Conservation (phyloP, 805 yeast species). For the Hanseniaspora singularis region DNA sequence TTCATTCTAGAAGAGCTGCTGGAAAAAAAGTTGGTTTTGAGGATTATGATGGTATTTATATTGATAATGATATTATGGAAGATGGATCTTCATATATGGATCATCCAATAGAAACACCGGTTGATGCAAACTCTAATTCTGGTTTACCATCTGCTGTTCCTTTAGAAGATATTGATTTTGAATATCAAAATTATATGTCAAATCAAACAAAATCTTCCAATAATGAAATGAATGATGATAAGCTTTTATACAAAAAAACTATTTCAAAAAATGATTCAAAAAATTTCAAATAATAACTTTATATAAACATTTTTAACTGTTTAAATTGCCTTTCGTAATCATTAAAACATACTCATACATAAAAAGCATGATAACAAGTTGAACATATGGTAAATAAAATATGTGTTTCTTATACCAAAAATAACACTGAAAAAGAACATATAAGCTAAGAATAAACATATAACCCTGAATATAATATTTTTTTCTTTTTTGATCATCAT, state of each 20-base stretch:
- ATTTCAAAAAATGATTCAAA: neutral
- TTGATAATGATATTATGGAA: neutral
- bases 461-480: conserved; percentile 25
- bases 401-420: conserved; percentile 73
- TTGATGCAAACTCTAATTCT: neutral
- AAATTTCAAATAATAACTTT: neutral
- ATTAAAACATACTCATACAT: conserved; percentile 20
- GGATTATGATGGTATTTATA: neutral
- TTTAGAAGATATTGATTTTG: conserved; percentile 1
- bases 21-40: conserved; percentile 9
- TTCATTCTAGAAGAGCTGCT: conserved; percentile 9
- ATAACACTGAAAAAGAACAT: conserved; percentile 49
- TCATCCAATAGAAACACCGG: conserved; percentile 12
- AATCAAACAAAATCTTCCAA: neutral
- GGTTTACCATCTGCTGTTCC: neutral
- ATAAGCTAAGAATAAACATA: conserved; percentile 36
- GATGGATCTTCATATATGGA: neutral
- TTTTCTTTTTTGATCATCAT: conserved; percentile 11
- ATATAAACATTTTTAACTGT: too few species aligned
- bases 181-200: neutral
- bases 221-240: neutral
- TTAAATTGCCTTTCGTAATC: too few species aligned
- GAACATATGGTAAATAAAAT: conserved; percentile 68
- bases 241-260: conserved; percentile 1
- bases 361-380: conserved; percentile 52